These are phyloP conservation scores for Zygoascus sp. DNA, from an alignment of 1,139 yeast species.

Conservation along the genomic window DNA sequence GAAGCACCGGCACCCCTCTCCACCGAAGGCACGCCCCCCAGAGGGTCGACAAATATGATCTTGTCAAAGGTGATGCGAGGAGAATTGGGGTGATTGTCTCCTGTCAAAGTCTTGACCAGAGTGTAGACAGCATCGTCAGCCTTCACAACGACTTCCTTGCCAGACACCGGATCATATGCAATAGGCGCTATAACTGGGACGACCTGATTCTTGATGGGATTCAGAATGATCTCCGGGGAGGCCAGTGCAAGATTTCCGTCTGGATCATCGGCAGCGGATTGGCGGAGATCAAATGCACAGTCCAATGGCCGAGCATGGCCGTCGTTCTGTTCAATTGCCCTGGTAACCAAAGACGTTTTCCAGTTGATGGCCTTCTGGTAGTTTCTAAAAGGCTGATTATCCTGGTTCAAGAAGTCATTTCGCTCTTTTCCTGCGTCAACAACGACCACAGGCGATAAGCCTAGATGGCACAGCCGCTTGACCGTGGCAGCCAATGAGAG, in stretches of 20 bases:
- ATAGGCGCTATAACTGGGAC: slow-evolving; percentile 64
- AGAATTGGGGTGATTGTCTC: slow-evolving; percentile 28
- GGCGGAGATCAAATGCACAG: slow-evolving; percentile 13
- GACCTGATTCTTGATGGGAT: slow-evolving; percentile 40
- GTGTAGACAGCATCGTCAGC: slow-evolving; percentile 38
- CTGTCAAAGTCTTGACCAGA: slow-evolving; percentile 32
- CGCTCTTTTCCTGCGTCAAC: slow-evolving; percentile 36
- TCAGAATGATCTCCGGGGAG: slow-evolving; percentile 35
- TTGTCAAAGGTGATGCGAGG: slow-evolving; percentile 64
- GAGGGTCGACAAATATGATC: slow-evolving; percentile 67
- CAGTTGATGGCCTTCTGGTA: slow-evolving; percentile 23
- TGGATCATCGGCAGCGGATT: slow-evolving; percentile 3
- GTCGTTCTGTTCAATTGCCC: slow-evolving; percentile 24
- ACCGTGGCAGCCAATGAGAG: slow-evolving; percentile 48
- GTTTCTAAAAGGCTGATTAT: slow-evolving; percentile 21
- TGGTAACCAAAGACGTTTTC: slow-evolving; percentile 26
- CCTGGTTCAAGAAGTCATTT: slow-evolving; percentile 24
- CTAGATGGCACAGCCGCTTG: slow-evolving; percentile 47
- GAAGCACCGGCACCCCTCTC: slow-evolving; percentile 61
- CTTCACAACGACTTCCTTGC: slow-evolving; percentile 38
- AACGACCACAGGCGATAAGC: slow-evolving; percentile 43
- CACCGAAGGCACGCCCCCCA: slow-evolving; percentile 87
- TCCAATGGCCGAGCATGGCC: slow-evolving; percentile 13
- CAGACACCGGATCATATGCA: slow-evolving; percentile 42
- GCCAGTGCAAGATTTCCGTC: slow-evolving; percentile 21